Evolutionary conservation across 164 flowering plant genomes (phyloP), one percentile per base, ranked within the genome.

Genomic region (Umbilicus rupestris): DNA sequence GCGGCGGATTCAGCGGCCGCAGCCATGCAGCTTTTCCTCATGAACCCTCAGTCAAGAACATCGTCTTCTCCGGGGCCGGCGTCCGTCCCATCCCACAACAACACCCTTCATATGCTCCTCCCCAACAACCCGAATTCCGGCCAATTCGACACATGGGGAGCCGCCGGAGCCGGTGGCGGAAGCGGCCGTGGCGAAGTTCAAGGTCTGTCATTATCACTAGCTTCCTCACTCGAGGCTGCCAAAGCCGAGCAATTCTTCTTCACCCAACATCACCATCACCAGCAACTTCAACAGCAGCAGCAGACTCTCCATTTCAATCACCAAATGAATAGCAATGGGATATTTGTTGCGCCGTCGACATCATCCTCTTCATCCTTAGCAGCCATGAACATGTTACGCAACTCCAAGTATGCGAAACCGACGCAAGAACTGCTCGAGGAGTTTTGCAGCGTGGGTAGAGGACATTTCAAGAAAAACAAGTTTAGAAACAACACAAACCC

Each of bases 11-110:
- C 70, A 33, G 78, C 87, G 30, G 90, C 92, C 0, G 94, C 84
- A 11, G 95, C 97, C 91, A 90, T 94, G 98, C 98, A 94, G 70
- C 90, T 94, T 73, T 94, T 87, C 60, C 76, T 89, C 0, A 81
- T 83, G 87, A 94, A 91, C 67, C 97, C 97, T 37, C 87, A 74
- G 24, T 79, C 80, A 62, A 78, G 84, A 71, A 80, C 92, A 41
- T 87, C 91, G 1, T 78, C 88, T 4, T 82, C 86, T 14, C 73
- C 81, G 4, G 72, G 78, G 0, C 67, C 68, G 0, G 70, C 76
- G 3, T 66, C 78, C 12, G 30, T 78, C 9, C 60, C 77, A n/a
- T 47, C 78, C 22, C 68, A 79, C 24, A 68, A 80, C 4, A 84
- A 22, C 57, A 58, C 11, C 26, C 65, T 49, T 70, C 69, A 28